Evolutionary conservation across 768 basidiomycete species (phyloP), one percentile per base, ranked within the genome.

Genomic region (Tylopilus rubrobrunneus): DNA sequence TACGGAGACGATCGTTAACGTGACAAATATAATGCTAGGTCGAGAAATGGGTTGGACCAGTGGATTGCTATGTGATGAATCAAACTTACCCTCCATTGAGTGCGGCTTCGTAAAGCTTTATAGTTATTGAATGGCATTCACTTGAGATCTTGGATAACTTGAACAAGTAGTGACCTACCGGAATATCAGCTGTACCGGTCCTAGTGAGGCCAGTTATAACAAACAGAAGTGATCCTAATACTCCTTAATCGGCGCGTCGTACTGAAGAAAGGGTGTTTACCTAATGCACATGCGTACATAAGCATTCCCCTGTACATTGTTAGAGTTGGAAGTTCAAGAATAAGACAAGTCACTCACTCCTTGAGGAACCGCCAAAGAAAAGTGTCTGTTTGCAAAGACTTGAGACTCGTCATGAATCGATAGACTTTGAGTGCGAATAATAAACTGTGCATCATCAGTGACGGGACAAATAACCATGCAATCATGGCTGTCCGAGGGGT

Each of bases 1-100:
- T 31, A 74, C 69, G 11, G 72, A 66, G 27, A 75, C 57, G 9
- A 52, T 48, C 1, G 48, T 52, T 5, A 62, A 37, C 8, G 57
- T 53, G 29, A 54, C 48, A 19, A 58, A 48, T 4, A 47, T 41
- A 7, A 28, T 15, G 27, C 57, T 56, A 9, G n/a, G 27, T 27
- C 11, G 21, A 25, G 15, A 34, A 39, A 28, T 25, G 19, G 7
- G 11, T 25, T 37, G 14, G 44, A 10, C 6, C 3, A 12, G 6
- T 47, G 17, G 9, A 5, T 17, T 47, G 19, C 7, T 31, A 19
- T 4, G 10, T 6, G 29, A 10, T 5, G 29, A 25, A 23, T 40
- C 7, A 15, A 29, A 53, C 60, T 21, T 42, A 64, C 65, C 47
- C 40, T 11, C 55, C 54, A 10, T 19, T 19, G 2, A 57, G 21